Evolutionary conservation across 495 filamentous ascomycete species (phyloP), one percentile per base, ranked within the genome.

Genomic region (Penicillium coffeae): DNA sequence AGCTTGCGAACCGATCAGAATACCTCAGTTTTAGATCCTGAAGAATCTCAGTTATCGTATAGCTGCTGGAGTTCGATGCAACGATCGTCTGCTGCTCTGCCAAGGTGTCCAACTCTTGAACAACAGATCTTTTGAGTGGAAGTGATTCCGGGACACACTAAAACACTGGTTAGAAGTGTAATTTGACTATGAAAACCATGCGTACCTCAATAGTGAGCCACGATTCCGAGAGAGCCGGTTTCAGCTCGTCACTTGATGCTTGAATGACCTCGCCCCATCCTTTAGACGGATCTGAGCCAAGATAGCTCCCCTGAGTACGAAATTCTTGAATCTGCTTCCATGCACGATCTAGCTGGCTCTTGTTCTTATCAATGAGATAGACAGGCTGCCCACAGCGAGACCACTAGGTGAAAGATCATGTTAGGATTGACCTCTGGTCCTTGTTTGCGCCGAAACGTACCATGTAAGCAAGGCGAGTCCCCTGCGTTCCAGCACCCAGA

Each of bases 61-160:
- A 69, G 47, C 67, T 70, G 47, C 69, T 72, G 0, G 69, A 72
- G 38, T 72, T 72, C 1, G 69, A 70, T 5, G 65, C 69, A 27
- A 72, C 65, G n/a, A 69, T 59, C 0, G 60, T 69, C 0, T 51
- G 22, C 3, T 47, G 34, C 15, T 50, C 46, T 6, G 69, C 58
- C 8, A 57, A 18, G 3, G 34, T 44, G 45, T 72, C 69, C 18
- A 72, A 56, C 48, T 69, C 48, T 6, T 45, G 27, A 14, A 72
- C 51, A 4, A 69, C 50, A 8, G 51, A 43, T 34, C 50, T 51
- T 38, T 72, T 72, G 8, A 63, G 37, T 0, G 42, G 6, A 21
- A 70, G 44, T 7, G 48, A 56, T 47, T 72, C 69, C 3, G 69
- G 67, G 1, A 70, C 61, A 44, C 64, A 67, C 69, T 72, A 19